Evolutionary conservation across 306 rosid genomes (phyloP), one percentile per base, ranked within the genome.

Genomic region (Corylus heterophylla): DNA sequence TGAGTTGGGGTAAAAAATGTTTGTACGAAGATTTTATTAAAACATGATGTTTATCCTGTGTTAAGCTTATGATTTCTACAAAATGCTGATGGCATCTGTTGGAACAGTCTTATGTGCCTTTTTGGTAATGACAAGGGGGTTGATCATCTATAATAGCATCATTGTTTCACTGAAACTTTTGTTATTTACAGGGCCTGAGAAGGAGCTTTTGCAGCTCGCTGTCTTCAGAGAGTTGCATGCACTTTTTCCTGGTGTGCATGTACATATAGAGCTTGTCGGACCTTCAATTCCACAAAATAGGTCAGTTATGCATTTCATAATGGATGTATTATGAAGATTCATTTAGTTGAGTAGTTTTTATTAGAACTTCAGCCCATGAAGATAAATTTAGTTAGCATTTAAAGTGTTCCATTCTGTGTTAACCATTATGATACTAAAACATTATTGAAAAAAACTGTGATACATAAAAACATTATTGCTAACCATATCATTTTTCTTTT

Each of bases 121-220:
- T 66, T 35, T 78, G 50, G 29, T 7, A 67, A 10, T 49, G 29
- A 14, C 12, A 42, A 22, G 59, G 75, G 83, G 27, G 44, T 54
- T 39, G 74, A 69, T 76, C 52, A 64, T 68, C 47, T 4, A 16
- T 55, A 12, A 12, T 55, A 27, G 74, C 52, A 63, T 77, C 75
- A 52, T 39, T 54, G 16, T 74, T 16, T 79, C 6, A n/a, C 75
- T 64, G 68, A 51, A 67, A 35, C 56, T 29, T 66, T 79, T 78
- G 45, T 80, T 75, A 74, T 54, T 62, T 67, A 76, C 81, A 95
- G 98, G 98, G 56, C 97, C 98, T 45, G 98, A 91, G 85, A 92
- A 90, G 81, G 98, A 92, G 89, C 87, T 92, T 81, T 86, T 81
- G 78, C 98, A 95, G 88, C 98, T 92, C 55, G 80, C 86, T 39